Percentiles rank a stretch among this genome's conserved stretches.
Conservation (phyloP, 73 alveolate genomes). For the Blepharisma japonicum region DNA sequence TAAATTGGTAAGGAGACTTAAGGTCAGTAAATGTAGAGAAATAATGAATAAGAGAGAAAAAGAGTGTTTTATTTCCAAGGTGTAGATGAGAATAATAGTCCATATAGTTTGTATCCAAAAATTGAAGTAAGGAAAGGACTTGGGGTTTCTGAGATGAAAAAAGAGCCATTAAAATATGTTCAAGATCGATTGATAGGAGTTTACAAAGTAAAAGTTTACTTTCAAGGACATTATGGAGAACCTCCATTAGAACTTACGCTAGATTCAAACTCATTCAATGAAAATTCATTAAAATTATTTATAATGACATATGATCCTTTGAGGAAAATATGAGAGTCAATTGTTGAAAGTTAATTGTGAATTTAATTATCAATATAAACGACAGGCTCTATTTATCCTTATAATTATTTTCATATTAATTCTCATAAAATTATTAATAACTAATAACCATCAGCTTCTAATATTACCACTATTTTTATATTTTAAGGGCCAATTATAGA, state of each 20-base stretch:
- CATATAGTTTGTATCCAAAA: background rate
- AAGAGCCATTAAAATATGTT: background rate
- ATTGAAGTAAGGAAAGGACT: constrained; percentile 21
- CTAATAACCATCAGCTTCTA: no score
- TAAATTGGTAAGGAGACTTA: constrained; percentile 44
- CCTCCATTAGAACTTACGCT: constrained; percentile 35
- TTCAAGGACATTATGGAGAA: constrained; percentile 65
- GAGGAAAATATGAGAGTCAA: no score
- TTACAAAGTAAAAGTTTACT: constrained; percentile 33
- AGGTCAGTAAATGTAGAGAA: constrained; percentile 30
- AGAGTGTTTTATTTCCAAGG: constrained; percentile 40
- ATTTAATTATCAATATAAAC: no score
- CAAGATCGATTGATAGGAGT: constrained; percentile 2
- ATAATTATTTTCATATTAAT: no score
- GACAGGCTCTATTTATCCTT: no score
- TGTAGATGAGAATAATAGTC: constrained; percentile 33
- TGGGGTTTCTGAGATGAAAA: constrained; percentile 23
- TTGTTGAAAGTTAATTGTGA: no score
- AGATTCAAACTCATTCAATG: background rate
- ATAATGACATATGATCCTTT: no score
- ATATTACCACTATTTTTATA: no score
- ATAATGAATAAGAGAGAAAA: constrained; percentile 11
- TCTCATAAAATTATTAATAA: no score
- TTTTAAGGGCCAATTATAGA: no score
- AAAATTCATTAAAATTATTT: no score